Conservation (phyloP, 345 rosid genomes). For the Dipteronia dyeriana region DNA sequence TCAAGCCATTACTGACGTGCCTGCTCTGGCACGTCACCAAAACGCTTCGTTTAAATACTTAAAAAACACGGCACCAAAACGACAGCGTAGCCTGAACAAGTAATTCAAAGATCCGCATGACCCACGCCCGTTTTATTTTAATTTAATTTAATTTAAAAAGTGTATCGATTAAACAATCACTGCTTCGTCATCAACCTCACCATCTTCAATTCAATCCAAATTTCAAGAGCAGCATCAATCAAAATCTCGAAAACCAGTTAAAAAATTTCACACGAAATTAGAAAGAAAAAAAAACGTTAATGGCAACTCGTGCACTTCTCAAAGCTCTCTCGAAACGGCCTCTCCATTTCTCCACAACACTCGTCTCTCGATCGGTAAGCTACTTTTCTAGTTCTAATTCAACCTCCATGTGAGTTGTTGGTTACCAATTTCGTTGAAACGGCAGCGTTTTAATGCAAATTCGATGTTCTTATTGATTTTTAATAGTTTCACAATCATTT, state of each 20-base stretch:
- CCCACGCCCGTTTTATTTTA: not conserved
- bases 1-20: no score
- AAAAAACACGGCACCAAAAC: no score
- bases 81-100: no score
- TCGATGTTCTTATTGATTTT: not conserved
- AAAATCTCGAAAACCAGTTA: not conserved
- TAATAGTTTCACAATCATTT: not conserved
- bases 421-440: not conserved
- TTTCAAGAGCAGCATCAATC: not conserved
- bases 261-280: not conserved
- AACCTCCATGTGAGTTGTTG: not conserved
- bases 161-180: not conserved
- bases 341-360: constrained; percentile 1
- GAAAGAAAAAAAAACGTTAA: not conserved
- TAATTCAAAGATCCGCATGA: no score
- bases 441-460: not conserved
- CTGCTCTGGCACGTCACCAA: no score
- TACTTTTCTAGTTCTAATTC: not conserved
- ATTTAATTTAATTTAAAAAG: no score
- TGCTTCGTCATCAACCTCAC: not conserved
- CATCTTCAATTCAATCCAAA: not conserved
- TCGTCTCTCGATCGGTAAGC: constrained; percentile 40
- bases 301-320: constrained; percentile 26
- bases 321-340: constrained; percentile 19
- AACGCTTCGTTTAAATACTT: no score